phyloP scores from a whole-genome alignment of 306 rosid genomes.

The Amphicarpaea edgeworthii region DNA sequence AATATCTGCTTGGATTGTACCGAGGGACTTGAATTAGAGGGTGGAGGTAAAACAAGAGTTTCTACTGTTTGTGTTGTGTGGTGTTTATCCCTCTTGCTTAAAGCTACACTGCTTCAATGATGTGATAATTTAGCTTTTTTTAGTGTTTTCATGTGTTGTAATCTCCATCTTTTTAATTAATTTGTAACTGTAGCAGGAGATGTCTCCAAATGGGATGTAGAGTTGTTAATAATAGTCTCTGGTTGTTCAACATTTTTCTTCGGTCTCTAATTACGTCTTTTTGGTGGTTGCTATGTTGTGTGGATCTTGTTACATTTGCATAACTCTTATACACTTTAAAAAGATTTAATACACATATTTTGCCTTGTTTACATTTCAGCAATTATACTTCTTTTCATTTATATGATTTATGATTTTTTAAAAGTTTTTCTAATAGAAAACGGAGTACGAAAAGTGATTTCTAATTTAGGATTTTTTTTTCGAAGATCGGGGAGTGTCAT shows the following conservation, averaged over 20 bases:
- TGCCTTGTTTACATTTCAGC: too few species aligned
- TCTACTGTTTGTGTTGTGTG: conserved; percentile 18
- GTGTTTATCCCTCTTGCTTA: conserved; percentile 22
- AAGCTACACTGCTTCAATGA: conserved; percentile 33
- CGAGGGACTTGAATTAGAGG: conserved; percentile 34
- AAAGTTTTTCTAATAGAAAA: too few species aligned
- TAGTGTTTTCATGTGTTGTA: conserved; percentile 37
- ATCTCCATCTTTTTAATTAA: conserved; percentile 42
- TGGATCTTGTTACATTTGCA: too few species aligned
- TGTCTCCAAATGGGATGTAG: conserved; percentile 40
- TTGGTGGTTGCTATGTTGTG: conserved; percentile 11
- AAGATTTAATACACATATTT: too few species aligned
- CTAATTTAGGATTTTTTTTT: too few species aligned
- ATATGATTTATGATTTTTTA: too few species aligned
- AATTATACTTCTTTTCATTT: too few species aligned
- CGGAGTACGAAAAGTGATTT: too few species aligned
- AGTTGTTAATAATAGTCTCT: conserved; percentile 33
- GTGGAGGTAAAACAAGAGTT: conserved; percentile 38
- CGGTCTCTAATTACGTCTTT: neutral
- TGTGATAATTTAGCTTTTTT: conserved; percentile 35
- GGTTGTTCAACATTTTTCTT: conserved; percentile 3
- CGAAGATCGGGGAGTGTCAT: too few species aligned
- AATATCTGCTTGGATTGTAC: conserved; percentile 38
- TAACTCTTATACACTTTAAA: too few species aligned
- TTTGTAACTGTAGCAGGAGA: conserved; percentile 47